Conservation (phyloP, 768 basidiomycete genomes). For the Rhodotorula toruloides region DNA sequence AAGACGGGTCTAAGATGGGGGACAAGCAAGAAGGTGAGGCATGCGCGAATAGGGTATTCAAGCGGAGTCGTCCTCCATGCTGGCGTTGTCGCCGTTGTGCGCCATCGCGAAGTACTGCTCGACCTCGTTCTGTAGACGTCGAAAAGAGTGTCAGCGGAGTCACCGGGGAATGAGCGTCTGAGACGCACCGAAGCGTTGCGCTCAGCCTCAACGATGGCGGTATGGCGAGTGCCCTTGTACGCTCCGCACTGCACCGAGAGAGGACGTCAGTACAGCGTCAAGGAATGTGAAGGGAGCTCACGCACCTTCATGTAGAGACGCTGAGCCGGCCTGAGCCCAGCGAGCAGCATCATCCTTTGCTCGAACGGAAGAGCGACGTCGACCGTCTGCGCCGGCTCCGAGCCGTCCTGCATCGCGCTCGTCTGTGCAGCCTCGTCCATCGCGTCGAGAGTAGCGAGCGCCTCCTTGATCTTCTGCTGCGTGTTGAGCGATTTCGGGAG, state of each 20-base stretch:
- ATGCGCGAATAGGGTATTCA: too few species aligned
- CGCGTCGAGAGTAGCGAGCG: not conserved
- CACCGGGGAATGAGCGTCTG: too few species aligned
- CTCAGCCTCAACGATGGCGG: not conserved
- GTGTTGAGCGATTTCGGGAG: constrained; percentile 2
- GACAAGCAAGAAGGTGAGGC: too few species aligned
- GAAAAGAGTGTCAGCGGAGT: not conserved
- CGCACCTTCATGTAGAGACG: constrained; percentile 21
- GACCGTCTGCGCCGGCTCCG: not conserved
- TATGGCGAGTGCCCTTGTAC: not conserved
- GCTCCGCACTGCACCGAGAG: not conserved
- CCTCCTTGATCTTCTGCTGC: not conserved
- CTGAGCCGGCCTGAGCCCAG: constrained; percentile 15
- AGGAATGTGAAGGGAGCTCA: not conserved
- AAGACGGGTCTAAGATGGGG: too few species aligned
- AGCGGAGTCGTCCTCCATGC: too few species aligned
- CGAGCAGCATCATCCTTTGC: constrained; percentile 11
- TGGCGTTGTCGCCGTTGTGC: too few species aligned
- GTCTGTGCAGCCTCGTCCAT: not conserved
- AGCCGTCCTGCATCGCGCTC: not conserved
- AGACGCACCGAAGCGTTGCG: not conserved
- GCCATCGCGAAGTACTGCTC: too few species aligned
- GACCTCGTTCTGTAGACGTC: not conserved
- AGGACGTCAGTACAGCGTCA: not conserved
- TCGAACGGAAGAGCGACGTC: not conserved